Percentiles rank a stretch among this genome's conserved stretches.
phyloP scores from a whole-genome alignment of 2,329 filamentous ascomycete species.

The Pseudocercospora fuligena region DNA sequence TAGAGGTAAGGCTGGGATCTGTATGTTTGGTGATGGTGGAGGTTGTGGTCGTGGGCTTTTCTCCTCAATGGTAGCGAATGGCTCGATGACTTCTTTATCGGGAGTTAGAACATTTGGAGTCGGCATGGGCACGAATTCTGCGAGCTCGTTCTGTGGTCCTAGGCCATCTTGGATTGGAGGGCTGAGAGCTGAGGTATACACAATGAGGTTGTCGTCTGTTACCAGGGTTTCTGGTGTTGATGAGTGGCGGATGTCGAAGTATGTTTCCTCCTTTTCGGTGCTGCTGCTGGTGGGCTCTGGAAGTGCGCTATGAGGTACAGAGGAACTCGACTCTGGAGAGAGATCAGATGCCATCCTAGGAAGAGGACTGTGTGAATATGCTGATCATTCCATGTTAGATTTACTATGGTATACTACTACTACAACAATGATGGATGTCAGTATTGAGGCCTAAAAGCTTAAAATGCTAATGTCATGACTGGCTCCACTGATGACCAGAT shows the following conservation, averaged over 20 bases:
- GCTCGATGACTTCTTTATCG: background rate
- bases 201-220: background rate
- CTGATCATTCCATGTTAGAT: background rate
- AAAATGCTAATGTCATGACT: background rate
- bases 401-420: background rate
- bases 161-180: background rate
- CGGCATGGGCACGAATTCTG: background rate
- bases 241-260: background rate
- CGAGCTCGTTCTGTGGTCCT: background rate
- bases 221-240: background rate
- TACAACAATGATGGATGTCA: background rate
- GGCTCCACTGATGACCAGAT: background rate
- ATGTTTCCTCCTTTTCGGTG: background rate
- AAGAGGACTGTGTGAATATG: too few species aligned
- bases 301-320: background rate
- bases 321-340: too few species aligned
- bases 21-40: background rate
- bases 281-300: background rate
- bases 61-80: background rate
- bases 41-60: background rate
- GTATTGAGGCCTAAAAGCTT: background rate
- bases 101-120: background rate
- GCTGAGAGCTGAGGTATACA: background rate
- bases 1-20: slow-evolving; percentile 15
- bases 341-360: background rate